phyloP scores from a whole-genome alignment of 257 asterid species.

The Nicotiana noctiflora region DNA sequence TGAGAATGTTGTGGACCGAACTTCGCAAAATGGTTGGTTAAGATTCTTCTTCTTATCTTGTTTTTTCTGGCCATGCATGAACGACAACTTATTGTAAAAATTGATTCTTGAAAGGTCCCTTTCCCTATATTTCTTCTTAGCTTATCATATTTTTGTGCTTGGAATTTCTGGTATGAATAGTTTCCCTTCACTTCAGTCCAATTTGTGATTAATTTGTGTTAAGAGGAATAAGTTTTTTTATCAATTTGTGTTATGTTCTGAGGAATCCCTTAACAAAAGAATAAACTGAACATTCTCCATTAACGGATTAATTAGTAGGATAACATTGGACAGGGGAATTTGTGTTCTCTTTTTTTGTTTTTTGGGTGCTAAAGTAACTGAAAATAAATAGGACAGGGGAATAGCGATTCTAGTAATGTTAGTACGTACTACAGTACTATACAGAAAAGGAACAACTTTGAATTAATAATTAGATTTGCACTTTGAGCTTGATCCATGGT shows the following conservation, averaged over 20 bases:
- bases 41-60: not conserved
- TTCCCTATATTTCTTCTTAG: not conserved
- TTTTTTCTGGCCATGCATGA: conserved; percentile 23
- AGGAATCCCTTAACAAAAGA: not conserved
- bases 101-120: not conserved
- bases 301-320: not conserved
- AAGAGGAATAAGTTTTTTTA: not conserved
- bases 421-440: not conserved
- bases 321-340: not conserved
- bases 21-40: conserved; percentile 31
- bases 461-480: not conserved
- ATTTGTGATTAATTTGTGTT: not conserved
- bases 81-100: not conserved
- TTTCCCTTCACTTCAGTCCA: not conserved
- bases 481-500: not conserved
- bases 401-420: not conserved
- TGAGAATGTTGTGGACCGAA: conserved; percentile 13
- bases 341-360: not conserved
- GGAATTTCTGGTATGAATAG: not conserved
- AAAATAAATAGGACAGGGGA: not conserved
- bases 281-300: not conserved
- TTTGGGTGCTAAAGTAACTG: not conserved
- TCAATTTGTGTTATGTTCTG: not conserved
- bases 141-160: not conserved
- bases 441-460: not conserved